phyloP scores from a whole-genome alignment of 257 asterid genomes.

The Solanum sitiens region DNA sequence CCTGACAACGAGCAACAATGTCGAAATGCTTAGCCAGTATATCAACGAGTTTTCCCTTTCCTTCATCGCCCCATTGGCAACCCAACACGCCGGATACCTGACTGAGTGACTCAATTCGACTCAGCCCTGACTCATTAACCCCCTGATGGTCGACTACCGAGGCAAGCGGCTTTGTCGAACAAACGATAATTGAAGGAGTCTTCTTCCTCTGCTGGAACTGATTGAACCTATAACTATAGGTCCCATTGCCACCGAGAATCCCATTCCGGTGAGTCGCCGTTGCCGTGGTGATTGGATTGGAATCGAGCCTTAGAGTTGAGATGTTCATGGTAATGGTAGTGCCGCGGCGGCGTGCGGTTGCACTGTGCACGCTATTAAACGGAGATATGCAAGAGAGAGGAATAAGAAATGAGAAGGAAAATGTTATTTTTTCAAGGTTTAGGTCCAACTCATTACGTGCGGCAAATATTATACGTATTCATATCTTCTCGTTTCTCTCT shows the following conservation, averaged over 20 bases:
- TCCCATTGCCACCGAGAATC: neutral
- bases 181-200: neutral
- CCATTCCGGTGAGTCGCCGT: neutral
- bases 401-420: neutral
- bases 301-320: conserved; percentile 1
- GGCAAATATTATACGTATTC: neutral
- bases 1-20: conserved; percentile 97
- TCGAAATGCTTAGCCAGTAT: conserved; percentile 74
- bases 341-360: neutral
- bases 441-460: neutral
- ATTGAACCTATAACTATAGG: neutral
- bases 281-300: neutral
- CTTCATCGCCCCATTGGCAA: conserved; percentile 97
- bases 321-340: conserved; percentile 1
- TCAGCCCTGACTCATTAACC: conserved; percentile 15
- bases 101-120: conserved; percentile 62
- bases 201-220: neutral
- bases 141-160: neutral
- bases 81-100: conserved; percentile 93
- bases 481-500: neutral
- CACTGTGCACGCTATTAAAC: neutral
- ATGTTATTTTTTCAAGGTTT: neutral
- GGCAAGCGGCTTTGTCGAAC: neutral
- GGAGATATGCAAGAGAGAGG: neutral
- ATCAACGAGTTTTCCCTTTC: conserved; percentile 92